These are phyloP conservation scores for Aspergillus transmontanensis DNA, from an alignment of 2,329 filamentous ascomycete genomes.

Conservation along the genomic window DNA sequence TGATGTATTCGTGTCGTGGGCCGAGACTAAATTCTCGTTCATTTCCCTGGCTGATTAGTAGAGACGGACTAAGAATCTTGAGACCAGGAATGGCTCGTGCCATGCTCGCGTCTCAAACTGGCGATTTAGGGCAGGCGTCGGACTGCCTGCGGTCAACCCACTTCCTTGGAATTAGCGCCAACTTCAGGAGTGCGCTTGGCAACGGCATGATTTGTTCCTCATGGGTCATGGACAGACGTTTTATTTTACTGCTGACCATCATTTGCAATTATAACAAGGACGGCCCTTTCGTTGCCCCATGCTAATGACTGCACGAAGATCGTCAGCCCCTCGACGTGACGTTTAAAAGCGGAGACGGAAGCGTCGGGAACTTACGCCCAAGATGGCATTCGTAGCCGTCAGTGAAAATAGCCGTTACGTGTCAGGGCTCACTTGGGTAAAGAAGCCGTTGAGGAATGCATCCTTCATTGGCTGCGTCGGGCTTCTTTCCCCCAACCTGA, in stretches of 20 bases:
- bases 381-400: neutral
- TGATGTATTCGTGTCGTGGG: neutral
- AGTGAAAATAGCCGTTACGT: neutral
- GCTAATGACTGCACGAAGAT: neutral
- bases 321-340: neutral
- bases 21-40: neutral
- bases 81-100: neutral
- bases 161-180: neutral
- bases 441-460: neutral
- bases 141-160: neutral
- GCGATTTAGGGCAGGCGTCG: neutral
- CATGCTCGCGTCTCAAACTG: neutral
- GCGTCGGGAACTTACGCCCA: neutral
- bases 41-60: neutral
- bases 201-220: neutral
- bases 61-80: neutral
- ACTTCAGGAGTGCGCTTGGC: neutral
- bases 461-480: neutral
- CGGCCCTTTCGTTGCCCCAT: neutral
- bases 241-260: too few species aligned
- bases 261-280: neutral
- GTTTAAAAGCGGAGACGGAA: neutral
- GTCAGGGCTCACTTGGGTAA: neutral
- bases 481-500: neutral
- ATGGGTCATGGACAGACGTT: too few species aligned